These are phyloP conservation scores for Medicago lupulina DNA, from an alignment of 306 rosid genomes.

Conservation along the genomic window DNA sequence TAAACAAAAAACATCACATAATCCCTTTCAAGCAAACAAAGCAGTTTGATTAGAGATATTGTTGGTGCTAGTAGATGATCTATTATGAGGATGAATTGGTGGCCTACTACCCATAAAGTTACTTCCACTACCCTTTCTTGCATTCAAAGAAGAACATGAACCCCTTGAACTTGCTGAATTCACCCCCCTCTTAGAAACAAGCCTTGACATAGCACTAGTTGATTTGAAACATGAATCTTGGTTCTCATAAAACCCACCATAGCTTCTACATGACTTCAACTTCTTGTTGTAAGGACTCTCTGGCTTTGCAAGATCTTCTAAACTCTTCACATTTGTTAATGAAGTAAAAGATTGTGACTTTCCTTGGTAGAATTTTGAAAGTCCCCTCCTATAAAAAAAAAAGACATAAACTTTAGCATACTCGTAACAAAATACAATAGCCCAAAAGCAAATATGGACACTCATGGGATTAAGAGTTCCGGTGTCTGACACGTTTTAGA, in stretches of 20 bases:
- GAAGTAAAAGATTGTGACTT: slow-evolving; percentile 62
- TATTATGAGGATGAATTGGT: slow-evolving; percentile 47
- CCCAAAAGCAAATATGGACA: not conserved
- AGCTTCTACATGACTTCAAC: slow-evolving; percentile 50
- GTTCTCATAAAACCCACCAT: slow-evolving; percentile 33
- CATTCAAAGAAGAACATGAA: slow-evolving; percentile 46
- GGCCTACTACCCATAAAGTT: slow-evolving; percentile 39
- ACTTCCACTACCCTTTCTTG: slow-evolving; percentile 29
- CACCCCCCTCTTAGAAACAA: slow-evolving; percentile 35
- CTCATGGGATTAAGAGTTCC: too few species aligned
- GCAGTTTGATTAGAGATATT: slow-evolving; percentile 39
- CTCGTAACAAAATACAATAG: not conserved
- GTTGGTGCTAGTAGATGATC: slow-evolving; percentile 40
- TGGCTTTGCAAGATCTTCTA: slow-evolving; percentile 58
- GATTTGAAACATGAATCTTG: not conserved
- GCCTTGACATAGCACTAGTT: slow-evolving; percentile 17
- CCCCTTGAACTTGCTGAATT: slow-evolving; percentile 36
- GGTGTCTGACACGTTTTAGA: too few species aligned
- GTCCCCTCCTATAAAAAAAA: slow-evolving; percentile 55
- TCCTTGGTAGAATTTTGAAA: slow-evolving; percentile 54
- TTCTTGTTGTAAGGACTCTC: slow-evolving; percentile 54
- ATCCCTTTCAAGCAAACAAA: slow-evolving; percentile 44
- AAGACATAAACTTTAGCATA: slow-evolving; percentile 27
- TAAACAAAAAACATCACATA: not conserved
- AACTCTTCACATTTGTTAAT: slow-evolving; percentile 47